Base-by-base conservation (phyloP, 352 stramenopile genomes). In the Globisporangium nodosum region DNA sequence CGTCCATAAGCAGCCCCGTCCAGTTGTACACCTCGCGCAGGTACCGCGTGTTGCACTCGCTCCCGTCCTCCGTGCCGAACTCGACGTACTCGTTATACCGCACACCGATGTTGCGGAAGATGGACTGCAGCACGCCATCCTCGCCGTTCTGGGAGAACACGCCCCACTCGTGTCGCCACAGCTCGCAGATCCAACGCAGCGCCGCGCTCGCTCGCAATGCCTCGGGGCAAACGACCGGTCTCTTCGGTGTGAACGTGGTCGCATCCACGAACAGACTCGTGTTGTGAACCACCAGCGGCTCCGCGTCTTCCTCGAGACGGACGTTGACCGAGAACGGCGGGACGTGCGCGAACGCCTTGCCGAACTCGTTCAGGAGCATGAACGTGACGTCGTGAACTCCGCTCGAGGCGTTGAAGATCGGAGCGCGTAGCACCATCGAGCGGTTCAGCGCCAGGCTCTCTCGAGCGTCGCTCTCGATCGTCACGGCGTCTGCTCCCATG, bases 111-210 rank as follows among this genome's bases (percentile, higher is more conserved):
- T 80, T 55, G 46, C 68, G 54, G 58, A 90, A 92, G 40, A 92
- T 84, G 13, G 74, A 64, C 39, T 53, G 54, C 31, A 92, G 52
- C 27, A 92, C 69, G 20, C 79, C 81, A 57, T 88, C 81, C 56
- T 92, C 79, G 12, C 81, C 81, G 46, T 92, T 92, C 43, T 88
- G 81, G 0, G 79, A 90, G 59, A 60, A 85, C 5, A 68, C 37
- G 1, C 77, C 81, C 75, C 73, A 90, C 47, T 92, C 79, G 57
- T 88, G 75, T 18, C 70, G 66, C 71, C 72, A 88, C 27, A 88
- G 64, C 3, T 78, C 64, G 54, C 78, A 88, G 52, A 86, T 64
- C 80, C 80, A 90, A 3, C 43, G 40, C 43, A 73, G 12, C 30
- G 54, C 20, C 1, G 35, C 11, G 20, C 21, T 49, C 49, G 54